Evolutionary conservation across 2,329 filamentous ascomycete genomes (phyloP), one percentile per base, ranked within the genome.

Genomic region (Cercospora sp.): DNA sequence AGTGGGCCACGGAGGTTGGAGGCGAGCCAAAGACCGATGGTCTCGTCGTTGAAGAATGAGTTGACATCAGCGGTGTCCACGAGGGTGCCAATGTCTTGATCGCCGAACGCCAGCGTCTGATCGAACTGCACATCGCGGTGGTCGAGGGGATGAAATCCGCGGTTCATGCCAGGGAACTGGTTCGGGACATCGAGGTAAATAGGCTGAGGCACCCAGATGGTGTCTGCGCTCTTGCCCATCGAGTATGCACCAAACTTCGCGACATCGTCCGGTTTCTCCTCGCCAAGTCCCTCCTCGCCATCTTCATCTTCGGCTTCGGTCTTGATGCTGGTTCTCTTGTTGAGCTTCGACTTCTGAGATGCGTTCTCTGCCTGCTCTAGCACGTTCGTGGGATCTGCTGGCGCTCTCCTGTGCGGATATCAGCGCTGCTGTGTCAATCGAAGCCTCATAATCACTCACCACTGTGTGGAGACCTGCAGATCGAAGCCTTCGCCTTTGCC

Each of bases 401-500:
- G 53, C 13, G 28, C 61, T 26, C 55, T 64, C 61, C 61, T 64
- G 48, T 28, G 20, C n/a, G 12, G 8, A 18, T 10, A 16, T 64
- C 6, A 64, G 51, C 23, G 51, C n/a, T 18, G 31, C 12, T 8
- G 4, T 26, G 12, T 10, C 10, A 10, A 23, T 18, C n/a, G 3
- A n/a, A 31, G 26, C 26, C 55, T 13, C 30, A 26, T 3, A 9
- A 30, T 51, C 28, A 66, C 73, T 67, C 66, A 75, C 75, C 74
- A 75, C 16, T 42, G 55, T 3, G 66, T 64, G 13, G 67, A 64
- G 33, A 76, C 70, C 2, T 48, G 58, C 12, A 76, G 64, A 33
- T 70, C 55, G 64, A 71, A 71, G 28, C 60, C 30, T 40, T 71
- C 65, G 30, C 48, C 31, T 26, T 40, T 64, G 20, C 67, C 71